A percentile compares a stretch with the other conserved stretches of the same genome.
These are phyloP conservation scores for Phytophthora crassamura DNA, from an alignment of 352 stramenopile species.

Conservation along the genomic window DNA sequence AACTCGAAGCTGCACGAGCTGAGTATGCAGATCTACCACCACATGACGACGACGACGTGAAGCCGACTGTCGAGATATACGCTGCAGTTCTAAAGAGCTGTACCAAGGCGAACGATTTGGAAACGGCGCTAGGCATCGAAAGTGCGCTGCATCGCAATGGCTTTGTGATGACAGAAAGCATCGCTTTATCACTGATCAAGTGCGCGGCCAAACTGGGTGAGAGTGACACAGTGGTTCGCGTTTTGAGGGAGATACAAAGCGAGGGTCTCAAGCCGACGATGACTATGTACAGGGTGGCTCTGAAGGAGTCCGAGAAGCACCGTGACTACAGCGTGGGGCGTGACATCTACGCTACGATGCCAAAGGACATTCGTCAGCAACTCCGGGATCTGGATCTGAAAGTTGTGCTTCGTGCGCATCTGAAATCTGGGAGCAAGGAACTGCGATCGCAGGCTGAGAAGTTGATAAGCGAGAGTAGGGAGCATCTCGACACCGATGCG, in stretches of 20 bases:
- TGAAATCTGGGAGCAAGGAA: too few species aligned
- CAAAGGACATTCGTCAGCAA: not conserved
- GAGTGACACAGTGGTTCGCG: not conserved
- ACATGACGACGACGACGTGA: not conserved
- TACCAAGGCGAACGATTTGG: not conserved
- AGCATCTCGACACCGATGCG: too few species aligned
- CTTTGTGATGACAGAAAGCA: not conserved
- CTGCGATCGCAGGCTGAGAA: too few species aligned
- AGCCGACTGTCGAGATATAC: not conserved
- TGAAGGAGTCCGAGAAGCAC: constrained; percentile 1
- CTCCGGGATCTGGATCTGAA: too few species aligned
- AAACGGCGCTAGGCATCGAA: not conserved
- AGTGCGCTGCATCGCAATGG: not conserved
- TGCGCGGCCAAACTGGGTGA: not conserved
- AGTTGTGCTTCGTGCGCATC: too few species aligned
- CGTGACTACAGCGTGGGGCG: not conserved
- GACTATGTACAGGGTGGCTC: not conserved
- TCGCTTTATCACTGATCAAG: not conserved
- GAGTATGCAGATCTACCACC: not conserved
- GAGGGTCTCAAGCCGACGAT: not conserved
- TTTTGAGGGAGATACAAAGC: not conserved
- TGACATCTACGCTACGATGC: not conserved
- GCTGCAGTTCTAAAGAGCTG: not conserved
- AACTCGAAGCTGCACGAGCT: not conserved
- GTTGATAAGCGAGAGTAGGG: too few species aligned